phyloP scores from a whole-genome alignment of 2,329 filamentous ascomycete species.

The Microdochium nivale region DNA sequence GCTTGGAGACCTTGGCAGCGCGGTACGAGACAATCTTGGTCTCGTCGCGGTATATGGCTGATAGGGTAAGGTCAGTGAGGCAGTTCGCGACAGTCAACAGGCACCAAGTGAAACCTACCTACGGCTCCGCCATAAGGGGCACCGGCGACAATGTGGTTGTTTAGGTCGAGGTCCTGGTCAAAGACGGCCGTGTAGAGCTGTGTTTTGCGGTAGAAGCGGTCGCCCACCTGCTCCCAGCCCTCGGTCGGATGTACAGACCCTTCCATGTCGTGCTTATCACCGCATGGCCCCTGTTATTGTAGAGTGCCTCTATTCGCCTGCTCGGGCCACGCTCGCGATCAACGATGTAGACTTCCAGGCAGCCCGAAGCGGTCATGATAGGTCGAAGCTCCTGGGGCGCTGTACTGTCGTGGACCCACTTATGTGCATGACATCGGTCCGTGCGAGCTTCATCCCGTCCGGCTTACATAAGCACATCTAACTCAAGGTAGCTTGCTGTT shows the following conservation, averaged over 20 bases:
- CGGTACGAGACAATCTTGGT: slow-evolving; percentile 74
- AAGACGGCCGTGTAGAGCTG: slow-evolving; percentile 91
- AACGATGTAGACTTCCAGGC: too few relatives aligned
- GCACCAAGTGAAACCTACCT: slow-evolving; percentile 48
- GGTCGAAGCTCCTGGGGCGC: too few relatives aligned
- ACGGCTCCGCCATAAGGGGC: slow-evolving; percentile 91
- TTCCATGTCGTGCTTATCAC: neutral
- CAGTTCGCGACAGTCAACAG: too few relatives aligned
- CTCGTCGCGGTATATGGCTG: slow-evolving; percentile 85
- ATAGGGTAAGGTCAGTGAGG: slow-evolving; percentile 16
- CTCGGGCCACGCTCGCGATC: too few relatives aligned
- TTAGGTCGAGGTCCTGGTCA: slow-evolving; percentile 85
- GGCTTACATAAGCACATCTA: too few relatives aligned
- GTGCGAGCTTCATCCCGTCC: too few relatives aligned
- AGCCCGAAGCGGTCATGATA: too few relatives aligned
- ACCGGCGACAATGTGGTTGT: slow-evolving; percentile 86
- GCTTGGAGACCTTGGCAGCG: slow-evolving; percentile 61
- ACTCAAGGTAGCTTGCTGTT: neutral
- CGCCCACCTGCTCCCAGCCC: slow-evolving; percentile 90
- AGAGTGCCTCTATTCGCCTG: too few relatives aligned
- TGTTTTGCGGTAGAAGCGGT: slow-evolving; percentile 91
- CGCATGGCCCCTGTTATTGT: neutral
- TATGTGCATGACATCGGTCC: too few relatives aligned
- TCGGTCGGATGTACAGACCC: slow-evolving; percentile 52
- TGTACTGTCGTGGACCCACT: too few relatives aligned